A percentile compares a stretch with the other conserved stretches of the same genome.
Evolutionary conservation across 345 rosid species (phyloP).

Genomic region (Linum lewisii): DNA sequence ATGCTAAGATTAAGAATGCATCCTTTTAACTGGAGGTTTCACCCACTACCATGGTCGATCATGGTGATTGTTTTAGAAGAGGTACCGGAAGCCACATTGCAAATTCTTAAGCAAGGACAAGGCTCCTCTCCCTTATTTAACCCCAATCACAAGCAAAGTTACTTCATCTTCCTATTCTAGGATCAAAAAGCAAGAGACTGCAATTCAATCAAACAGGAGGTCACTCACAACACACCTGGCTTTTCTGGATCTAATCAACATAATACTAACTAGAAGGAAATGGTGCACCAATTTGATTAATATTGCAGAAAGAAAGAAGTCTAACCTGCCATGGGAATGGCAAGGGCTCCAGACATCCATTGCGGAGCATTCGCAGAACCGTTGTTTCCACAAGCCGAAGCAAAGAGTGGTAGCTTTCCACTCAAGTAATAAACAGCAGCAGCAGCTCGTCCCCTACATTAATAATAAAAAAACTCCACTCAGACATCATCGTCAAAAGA

Average conservation of each 20-base stretch:
- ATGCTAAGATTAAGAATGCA: neutral
- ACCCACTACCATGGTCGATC: constrained; percentile 12
- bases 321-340: constrained; percentile 85
- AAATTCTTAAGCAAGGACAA: constrained; percentile 25
- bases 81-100: no score
- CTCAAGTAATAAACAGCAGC: constrained; percentile 54
- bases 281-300: neutral
- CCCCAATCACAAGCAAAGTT: neutral
- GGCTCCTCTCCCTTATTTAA: constrained; percentile 24
- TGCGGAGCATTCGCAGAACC: constrained; percentile 42
- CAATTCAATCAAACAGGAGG: neutral
- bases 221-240: neutral
- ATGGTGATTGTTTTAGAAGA: no score
- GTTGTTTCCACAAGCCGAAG: constrained; percentile 37
- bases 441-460: constrained; percentile 57
- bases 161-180: neutral
- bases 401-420: constrained; percentile 42
- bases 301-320: neutral
- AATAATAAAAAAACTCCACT: neutral
- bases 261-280: neutral
- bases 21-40: constrained; percentile 7
- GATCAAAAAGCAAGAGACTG: neutral
- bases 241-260: neutral
- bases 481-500: neutral
- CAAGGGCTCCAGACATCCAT: constrained; percentile 78